Base-by-base conservation (phyloP, 2,329 filamentous ascomycete genomes). In the Aplosporella prunicola region DNA sequence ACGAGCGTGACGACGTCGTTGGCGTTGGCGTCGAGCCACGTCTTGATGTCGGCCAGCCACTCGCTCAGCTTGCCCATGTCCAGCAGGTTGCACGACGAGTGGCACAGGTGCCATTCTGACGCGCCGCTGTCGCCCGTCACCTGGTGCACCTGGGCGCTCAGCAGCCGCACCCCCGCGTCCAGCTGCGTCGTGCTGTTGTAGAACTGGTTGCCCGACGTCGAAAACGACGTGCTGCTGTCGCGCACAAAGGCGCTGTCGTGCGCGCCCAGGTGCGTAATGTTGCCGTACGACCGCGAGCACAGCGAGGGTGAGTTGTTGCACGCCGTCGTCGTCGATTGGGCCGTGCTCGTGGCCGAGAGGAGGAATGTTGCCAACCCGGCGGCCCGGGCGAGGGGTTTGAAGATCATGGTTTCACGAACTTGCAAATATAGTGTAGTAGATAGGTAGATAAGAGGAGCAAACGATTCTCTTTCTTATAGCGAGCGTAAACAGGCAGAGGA, bases 221-320 rank as follows among this genome's bases (percentile, higher is more conserved):
- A 73, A 55, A 76, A 70, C 44, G 60, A 60, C 0, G 72, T 78
- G 42, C 65, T 69, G n/a, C 60, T 57, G 50, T 82, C 76, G 32
- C 78, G 67, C 20, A 84, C 56, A 52, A 84, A 85, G 9, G 80
- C 66, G 43, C 72, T 75, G 59, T 83, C 71, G 60, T 85, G 80
- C 15, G 78, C 79, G 18, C 80, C 80, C 52, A 86, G 71, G 55
- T 85, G 72, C 2, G 81, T 84, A 46, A 87, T 70, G 43, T 78
- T 72, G 58, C 73, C 76, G 62, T 87, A 87, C 11, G 71, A 63
- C 44, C 74, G 74, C 43, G 62, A 63, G 66, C 82, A 87, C 14
- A 87, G 71, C 24, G 67, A 60, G 0, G 80, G 79, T 1, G 79
- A 83, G 64, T 86, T 86, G 63, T 87, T 87, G 69, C 82, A 87